Evolutionary conservation across 176 grass and related monocot genomes (phyloP).

Genomic region (Aechmea fasciata): DNA sequence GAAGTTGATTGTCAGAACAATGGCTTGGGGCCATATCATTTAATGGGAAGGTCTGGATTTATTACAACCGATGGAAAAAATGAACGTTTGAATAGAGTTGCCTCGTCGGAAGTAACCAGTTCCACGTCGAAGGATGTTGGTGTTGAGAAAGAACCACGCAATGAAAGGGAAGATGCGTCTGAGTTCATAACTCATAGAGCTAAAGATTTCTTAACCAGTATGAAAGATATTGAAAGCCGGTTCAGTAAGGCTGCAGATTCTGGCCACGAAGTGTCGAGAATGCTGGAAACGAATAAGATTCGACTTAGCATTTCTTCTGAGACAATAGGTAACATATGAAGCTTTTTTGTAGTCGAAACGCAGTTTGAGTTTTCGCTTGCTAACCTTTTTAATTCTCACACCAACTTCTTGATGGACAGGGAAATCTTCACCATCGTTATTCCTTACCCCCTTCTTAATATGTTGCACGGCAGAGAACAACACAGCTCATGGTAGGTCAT

Average conservation of each 20-base stretch:
- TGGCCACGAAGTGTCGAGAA: slow-evolving; percentile 52
- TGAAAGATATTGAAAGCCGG: slow-evolving; percentile 45
- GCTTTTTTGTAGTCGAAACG: neutral
- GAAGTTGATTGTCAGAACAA: neutral
- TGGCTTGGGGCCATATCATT: neutral
- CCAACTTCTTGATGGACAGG: slow-evolving; percentile 23
- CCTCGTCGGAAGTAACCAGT: neutral
- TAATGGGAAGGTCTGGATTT: slow-evolving; percentile 17
- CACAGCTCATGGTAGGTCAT: slow-evolving; percentile 29
- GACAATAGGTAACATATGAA: slow-evolving; percentile 31
- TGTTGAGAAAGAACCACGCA: slow-evolving; percentile 3
- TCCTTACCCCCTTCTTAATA: slow-evolving; percentile 23
- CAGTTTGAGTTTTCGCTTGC: slow-evolving; percentile 2
- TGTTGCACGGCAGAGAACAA: slow-evolving; percentile 31
- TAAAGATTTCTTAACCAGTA: slow-evolving; percentile 37
- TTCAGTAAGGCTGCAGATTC: slow-evolving; percentile 46
- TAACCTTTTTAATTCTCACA: neutral
- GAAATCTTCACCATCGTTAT: slow-evolving; percentile 18
- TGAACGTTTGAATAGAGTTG: neutral
- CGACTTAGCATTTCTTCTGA: slow-evolving; percentile 27
- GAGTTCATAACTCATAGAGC: slow-evolving; percentile 22
- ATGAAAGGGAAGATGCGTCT: slow-evolving; percentile 26
- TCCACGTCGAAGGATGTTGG: neutral
- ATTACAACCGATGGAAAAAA: slow-evolving; percentile 7
- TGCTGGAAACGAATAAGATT: slow-evolving; percentile 59